Evolutionary conservation across 208 protist species (phyloP), one percentile per base, ranked within the genome.

Genomic region (Leishmania tarentolae): DNA sequence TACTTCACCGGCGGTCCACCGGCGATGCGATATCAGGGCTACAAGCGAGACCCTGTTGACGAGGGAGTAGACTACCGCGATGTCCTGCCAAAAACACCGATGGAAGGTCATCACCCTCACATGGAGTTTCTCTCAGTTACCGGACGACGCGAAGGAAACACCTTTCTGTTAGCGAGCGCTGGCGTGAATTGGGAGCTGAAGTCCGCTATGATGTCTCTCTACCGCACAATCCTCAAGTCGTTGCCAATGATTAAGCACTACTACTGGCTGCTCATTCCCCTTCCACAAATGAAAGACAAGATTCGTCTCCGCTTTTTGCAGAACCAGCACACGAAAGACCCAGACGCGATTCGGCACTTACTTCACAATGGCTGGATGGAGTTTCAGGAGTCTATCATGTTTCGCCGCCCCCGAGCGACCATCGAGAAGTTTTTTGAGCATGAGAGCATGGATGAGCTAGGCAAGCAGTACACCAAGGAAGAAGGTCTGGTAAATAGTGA

Each of bases 341-440:
- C 92, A 46, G 94, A 97, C 82, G 94, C 94, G 21, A 94, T 97
- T 81, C 86, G 92, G 8, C 94, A 97, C 80, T 81, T 97, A 63
- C 84, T 97, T 69, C 90, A 95, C 86, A 96, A 94, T 80, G 94
- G 94, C 9, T 97, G 94, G 93, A 92, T 96, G 90, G 94, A 97
- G 84, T 97, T 92, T 78, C 91, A 96, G 80, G 92, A 97, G 76
- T 82, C 86, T 8, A 87, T 95, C 78, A 88, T 96, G 83, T 96
- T 95, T 78, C 85, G 94, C 57, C 88, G 92, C 37, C 82, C 88
- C 24, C 90, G 94, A 68, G 93, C 92, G 35, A 90, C 92, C 0
- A 90, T 96, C 4, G 90, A 95, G 68, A 96, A 97, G 69, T 97
- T 90, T 79, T 96, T 96, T 75, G 90, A 93, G 21, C 84, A 87